Base-by-base conservation (phyloP, 2,329 filamentous ascomycete species). In the Thielaviopsis euricoi region DNA sequence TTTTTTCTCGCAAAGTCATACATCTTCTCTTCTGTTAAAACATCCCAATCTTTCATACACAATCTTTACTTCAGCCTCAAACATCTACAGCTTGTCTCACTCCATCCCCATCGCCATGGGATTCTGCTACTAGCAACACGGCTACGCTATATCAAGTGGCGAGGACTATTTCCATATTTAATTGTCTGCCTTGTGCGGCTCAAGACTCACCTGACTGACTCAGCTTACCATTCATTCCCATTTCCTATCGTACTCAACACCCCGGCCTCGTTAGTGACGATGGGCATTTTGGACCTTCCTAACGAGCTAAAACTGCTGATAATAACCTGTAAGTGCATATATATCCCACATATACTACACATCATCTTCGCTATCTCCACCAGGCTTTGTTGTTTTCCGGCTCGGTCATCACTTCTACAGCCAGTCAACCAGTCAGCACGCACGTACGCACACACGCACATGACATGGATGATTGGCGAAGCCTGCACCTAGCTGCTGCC, bases 221-320 rank as follows among this genome's bases (percentile, higher is more conserved):
- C 7, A 33, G 29, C 29, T 33, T 33, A 33, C 37, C n/a, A 10
- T 40, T 40, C 13, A n/a, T 46, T 37, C 22, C 19, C 2, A 22
- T 19, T 23, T 46, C 49, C 49, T 29, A n/a, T 43, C 37, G 6
- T 17, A 21, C 53, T 26, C n/a, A 2, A 15, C 26, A 23, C 22
- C 23, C n/a, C 26, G 26, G 12, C 15, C 29, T 52, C n/a, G 15
- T 15, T 49, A 37, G 23, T 51, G 50, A 19, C 48, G 29, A 50
- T 52, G 46, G 55, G 55, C 19, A 48, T 57, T 25, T 33, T 40
- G n/a, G 55, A 57, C 13, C 29, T 57, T 21, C 55, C 55, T 23
- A 40, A 49, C 40, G 55, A 57, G 50, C 48, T 57, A n/a, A 51
- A 40, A 49, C 55, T 57, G 21, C 51, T 52, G 29, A 49, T 57